Evolutionary conservation across 768 basidiomycete species (phyloP).

Genomic region (Kwoniella sp.): DNA sequence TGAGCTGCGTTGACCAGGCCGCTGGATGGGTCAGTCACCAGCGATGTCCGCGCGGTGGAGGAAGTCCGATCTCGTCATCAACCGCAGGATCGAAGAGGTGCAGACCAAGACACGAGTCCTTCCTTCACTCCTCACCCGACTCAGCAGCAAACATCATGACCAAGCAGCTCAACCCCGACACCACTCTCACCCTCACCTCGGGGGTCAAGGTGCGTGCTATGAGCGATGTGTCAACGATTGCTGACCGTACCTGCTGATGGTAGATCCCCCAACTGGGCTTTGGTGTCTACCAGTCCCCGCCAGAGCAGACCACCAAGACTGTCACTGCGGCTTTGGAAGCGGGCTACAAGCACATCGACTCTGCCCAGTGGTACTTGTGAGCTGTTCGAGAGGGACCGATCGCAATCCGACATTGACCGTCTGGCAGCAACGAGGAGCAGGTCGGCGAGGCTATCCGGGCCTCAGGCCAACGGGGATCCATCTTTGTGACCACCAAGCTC

Average conservation of each 20-base stretch:
- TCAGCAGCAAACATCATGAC: not conserved
- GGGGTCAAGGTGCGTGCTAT: slow-evolving; percentile 2
- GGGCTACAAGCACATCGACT: slow-evolving; percentile 46
- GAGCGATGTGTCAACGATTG: not conserved
- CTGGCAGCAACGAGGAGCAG: slow-evolving; percentile 32
- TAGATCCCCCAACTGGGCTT: slow-evolving; percentile 48
- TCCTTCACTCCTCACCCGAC: too few species aligned
- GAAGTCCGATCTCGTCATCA: too few species aligned
- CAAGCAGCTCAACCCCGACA: not conserved
- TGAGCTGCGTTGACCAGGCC: too few species aligned
- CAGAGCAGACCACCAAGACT: slow-evolving; percentile 27
- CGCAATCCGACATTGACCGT: not conserved
- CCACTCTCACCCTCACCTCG: slow-evolving; percentile 1
- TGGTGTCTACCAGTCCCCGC: slow-evolving; percentile 47
- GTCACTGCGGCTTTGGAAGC: slow-evolving; percentile 35
- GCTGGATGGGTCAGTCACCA: too few species aligned
- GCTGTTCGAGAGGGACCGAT: not conserved
- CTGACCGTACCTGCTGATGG: not conserved
- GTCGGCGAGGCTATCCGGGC: slow-evolving; percentile 33
- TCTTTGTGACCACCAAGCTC: slow-evolving; percentile 47
- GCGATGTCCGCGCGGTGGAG: too few species aligned
- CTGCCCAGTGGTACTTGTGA: slow-evolving; percentile 43
- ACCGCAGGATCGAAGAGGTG: too few species aligned
- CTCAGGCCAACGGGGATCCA: slow-evolving; percentile 18
- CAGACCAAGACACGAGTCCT: too few species aligned